Base-by-base conservation (phyloP, 2,329 filamentous ascomycete species). In the Arthroderma uncinatum region DNA sequence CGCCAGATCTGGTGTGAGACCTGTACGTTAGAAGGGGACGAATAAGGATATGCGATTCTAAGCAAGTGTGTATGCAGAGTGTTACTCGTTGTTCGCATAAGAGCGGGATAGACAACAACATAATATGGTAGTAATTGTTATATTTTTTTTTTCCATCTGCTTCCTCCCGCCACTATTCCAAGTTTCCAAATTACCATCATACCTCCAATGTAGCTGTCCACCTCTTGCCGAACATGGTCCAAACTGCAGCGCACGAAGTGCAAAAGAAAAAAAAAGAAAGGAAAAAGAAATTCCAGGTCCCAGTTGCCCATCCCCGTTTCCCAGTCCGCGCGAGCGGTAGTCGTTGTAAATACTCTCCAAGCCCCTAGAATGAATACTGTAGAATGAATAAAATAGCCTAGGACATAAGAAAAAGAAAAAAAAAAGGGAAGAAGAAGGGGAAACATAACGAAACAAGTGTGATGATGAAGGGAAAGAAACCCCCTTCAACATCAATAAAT, bases 321-420 rank as follows among this genome's bases (percentile, higher is more conserved):
- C 56, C 60, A 50, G 55, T 57, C 60, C 60, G 60, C 60, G 59
- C 56, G 60, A 59, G 60, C 60, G 60, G 60, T 59, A 55, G 52
- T 58, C 56, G 36, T 42, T 59, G 56, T 59, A 60, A 57, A 52
- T 42, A 28, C 48, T 59, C 55, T 53, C 50, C 58, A 10, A 53
- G 40, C 55, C 55, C 37, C 58, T 47, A 60, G 56, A 62, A 28
- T 57, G 54, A 58, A 60, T 54, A 61, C 63, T 59, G 62, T 56
- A 54, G 55, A 58, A 60, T 58, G 58, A 60, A 50, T 54, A 60
- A 57, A 54, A 50, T 53, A 63, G 61, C 37, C 47, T 42, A 54
- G 55, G 33, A 44, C 62, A 54, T 53, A 25, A 57, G 19, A 37
- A 56, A 62, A 57, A 30, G 21, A 21, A 2, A 42, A 19, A 42